These are phyloP conservation scores for Colletotrichum endophyticum DNA, from an alignment of 2,329 filamentous ascomycete genomes.

Conservation along the genomic window DNA sequence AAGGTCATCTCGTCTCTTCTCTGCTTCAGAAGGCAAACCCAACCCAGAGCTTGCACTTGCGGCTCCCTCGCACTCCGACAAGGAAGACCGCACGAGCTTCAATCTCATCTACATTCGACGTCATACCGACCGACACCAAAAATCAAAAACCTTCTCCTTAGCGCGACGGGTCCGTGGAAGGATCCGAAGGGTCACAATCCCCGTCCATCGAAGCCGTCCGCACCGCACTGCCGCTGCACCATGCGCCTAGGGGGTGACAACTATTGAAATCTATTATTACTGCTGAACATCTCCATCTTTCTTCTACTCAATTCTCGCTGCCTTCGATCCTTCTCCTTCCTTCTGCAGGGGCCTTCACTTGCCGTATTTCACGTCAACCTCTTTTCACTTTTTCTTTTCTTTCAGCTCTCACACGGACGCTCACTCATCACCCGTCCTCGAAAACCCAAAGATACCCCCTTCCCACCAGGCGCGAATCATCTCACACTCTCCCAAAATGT, in stretches of 20 bases:
- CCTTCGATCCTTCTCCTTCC: neutral
- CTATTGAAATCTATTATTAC: constrained; percentile 7
- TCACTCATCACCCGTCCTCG: neutral
- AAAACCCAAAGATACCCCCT: neutral
- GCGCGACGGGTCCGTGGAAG: constrained; percentile 8
- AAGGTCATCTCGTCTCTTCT: neutral
- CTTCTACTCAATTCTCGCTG: neutral
- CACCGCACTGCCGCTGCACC: neutral
- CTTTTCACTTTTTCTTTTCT: neutral
- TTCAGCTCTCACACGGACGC: neutral
- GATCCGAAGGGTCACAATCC: neutral
- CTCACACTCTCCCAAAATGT: neutral
- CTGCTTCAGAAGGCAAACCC: neutral
- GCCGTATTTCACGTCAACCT: neutral
- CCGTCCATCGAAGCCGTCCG: neutral
- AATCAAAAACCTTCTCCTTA: constrained; percentile 6
- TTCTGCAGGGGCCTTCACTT: neutral
- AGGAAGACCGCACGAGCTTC: neutral
- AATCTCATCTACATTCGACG: neutral
- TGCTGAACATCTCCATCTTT: neutral
- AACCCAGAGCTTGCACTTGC: neutral
- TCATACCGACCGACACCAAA: constrained; percentile 10
- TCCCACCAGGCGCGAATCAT: neutral
- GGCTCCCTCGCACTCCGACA: neutral
- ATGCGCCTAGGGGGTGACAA: neutral